These are phyloP conservation scores for Neofusicoccum cordaticola DNA, from an alignment of 2,329 filamentous ascomycete genomes.

Conservation along the genomic window DNA sequence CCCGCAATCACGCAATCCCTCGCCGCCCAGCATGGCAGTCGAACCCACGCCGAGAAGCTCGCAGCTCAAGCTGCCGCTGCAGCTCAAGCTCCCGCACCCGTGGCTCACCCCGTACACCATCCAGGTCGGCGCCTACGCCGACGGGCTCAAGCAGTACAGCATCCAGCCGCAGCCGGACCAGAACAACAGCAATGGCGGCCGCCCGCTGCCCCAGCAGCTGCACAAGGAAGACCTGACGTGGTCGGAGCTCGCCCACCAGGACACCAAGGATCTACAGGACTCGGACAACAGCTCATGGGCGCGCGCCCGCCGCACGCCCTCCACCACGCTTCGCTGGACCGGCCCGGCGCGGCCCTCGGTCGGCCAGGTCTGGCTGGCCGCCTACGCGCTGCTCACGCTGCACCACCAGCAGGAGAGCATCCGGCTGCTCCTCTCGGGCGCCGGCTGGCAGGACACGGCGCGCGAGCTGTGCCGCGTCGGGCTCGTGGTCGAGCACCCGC, in stretches of 20 bases:
- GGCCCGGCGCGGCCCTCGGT: conserved; percentile 34
- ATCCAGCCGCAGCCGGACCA: not conserved
- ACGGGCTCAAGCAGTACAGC: not conserved
- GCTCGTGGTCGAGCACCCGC: conserved; percentile 40
- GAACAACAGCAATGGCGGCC: conserved; percentile 18
- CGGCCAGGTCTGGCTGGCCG: conserved; percentile 47
- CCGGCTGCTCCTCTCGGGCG: conserved; percentile 41
- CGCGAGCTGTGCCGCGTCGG: conserved; percentile 33
- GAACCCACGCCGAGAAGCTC: not conserved
- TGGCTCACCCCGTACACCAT: conserved; percentile 34
- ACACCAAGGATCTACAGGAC: conserved; percentile 26
- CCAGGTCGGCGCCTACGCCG: not conserved
- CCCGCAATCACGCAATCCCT: no score
- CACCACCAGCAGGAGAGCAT: conserved; percentile 47
- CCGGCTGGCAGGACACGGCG: conserved; percentile 36
- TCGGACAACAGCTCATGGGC: conserved; percentile 44
- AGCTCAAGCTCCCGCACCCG: conserved; percentile 28
- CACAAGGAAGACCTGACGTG: conserved; percentile 30
- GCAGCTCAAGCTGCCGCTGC: not conserved
- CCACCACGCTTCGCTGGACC: conserved; percentile 44
- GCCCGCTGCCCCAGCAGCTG: conserved; percentile 29
- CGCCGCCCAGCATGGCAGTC: not conserved
- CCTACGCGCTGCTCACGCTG: conserved; percentile 46
- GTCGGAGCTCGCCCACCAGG: not conserved
- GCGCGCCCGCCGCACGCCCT: conserved; percentile 44